These are phyloP conservation scores for Monilinia polystroma DNA, from an alignment of 2,329 filamentous ascomycete genomes.

Conservation along the genomic window DNA sequence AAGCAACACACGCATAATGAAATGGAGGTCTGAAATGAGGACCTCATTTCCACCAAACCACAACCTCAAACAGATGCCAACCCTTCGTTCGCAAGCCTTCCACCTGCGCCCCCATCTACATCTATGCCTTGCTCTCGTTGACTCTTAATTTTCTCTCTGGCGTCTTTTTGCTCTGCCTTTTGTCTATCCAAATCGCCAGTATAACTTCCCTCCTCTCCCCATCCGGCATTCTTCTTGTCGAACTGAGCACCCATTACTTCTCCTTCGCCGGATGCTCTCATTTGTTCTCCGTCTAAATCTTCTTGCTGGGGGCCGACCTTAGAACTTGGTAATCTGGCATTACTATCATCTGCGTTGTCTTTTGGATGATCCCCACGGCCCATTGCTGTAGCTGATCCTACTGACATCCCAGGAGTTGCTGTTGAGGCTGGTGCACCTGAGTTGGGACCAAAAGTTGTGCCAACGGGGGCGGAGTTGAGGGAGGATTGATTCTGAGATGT, in stretches of 20 bases:
- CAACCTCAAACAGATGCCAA: conserved; percentile 31
- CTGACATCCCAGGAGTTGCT: conserved; percentile 35
- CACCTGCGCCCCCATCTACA: conserved; percentile 38
- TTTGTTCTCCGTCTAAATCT: conserved; percentile 40
- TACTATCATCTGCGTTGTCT: conserved; percentile 37
- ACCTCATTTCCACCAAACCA: neutral
- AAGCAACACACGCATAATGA: neutral
- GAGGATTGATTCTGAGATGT: conserved; percentile 37
- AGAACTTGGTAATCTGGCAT: conserved; percentile 31
- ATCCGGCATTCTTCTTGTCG: conserved; percentile 39
- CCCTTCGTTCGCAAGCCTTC: conserved; percentile 37
- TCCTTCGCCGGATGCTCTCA: conserved; percentile 37
- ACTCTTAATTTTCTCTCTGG: conserved; percentile 36
- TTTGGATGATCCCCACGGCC: conserved; percentile 38
- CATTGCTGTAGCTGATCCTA: conserved; percentile 37
- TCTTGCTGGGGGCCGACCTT: conserved; percentile 38
- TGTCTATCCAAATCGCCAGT: conserved; percentile 38
- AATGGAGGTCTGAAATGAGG: neutral
- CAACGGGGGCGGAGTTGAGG: conserved; percentile 29
- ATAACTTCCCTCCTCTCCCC: conserved; percentile 38
- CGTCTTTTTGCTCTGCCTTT: conserved; percentile 39
- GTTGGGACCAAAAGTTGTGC: conserved; percentile 34
- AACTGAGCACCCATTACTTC: conserved; percentile 39
- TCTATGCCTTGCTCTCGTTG: conserved; percentile 32
- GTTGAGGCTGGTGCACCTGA: conserved; percentile 27